phyloP scores from a whole-genome alignment of 225 moss, liverwort and hornwort species.

The Ulota crispa region DNA sequence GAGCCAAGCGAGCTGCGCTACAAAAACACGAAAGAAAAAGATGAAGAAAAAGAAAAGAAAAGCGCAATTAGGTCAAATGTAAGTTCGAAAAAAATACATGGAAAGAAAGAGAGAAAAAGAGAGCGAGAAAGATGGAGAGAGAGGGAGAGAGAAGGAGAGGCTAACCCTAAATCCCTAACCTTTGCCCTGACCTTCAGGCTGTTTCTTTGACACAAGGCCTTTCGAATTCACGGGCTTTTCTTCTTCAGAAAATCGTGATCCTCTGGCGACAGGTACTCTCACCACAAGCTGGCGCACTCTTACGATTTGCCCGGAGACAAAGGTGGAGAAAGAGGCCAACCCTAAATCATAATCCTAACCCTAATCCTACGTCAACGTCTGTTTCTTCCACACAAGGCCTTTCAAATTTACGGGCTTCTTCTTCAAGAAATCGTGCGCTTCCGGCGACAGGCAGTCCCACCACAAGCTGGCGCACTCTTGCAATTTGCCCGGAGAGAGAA shows the following conservation, averaged over 20 bases:
- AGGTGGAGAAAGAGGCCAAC: no score
- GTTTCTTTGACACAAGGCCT: no score
- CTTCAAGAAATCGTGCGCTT: constrained; percentile 58
- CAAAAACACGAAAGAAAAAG: not conserved
- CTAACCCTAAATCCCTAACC: no score
- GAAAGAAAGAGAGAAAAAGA: no score
- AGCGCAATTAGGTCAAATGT: not conserved
- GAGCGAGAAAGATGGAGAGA: no score
- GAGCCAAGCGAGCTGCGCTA: constrained; percentile 24
- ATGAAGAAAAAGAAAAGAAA: not conserved
- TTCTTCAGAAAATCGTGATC: constrained; percentile 66
- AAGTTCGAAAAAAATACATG: no score
- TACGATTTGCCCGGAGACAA: constrained; percentile 6
- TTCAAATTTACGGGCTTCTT: constrained; percentile 30
- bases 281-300: constrained; percentile 81
- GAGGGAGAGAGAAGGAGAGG: no score
- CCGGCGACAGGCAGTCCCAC: constrained; percentile 81
- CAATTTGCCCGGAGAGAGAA: not conserved
- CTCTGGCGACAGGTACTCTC: constrained; percentile 70
- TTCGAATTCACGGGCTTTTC: constrained; percentile 17
- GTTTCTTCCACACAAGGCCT: no score
- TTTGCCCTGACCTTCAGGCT: no score
- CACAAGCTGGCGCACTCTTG: constrained; percentile 64
- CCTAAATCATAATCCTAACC: no score
- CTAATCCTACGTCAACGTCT: no score